Conservation (phyloP, 257 asterid genomes). For the Solanum infundibuliforme region DNA sequence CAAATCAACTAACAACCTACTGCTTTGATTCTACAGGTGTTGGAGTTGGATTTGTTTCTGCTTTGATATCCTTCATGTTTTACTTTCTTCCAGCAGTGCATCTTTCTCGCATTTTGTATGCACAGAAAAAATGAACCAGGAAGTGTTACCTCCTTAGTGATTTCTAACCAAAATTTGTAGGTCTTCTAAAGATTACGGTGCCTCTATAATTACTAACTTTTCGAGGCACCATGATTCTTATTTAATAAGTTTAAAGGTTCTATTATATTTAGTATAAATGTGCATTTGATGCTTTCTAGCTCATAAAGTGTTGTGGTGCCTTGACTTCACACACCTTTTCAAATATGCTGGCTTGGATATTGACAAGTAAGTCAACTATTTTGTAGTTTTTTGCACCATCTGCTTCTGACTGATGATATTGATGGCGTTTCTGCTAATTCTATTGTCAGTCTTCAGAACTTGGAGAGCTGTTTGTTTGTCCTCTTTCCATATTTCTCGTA, state of each 20-base stretch:
- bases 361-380: constrained; percentile 64
- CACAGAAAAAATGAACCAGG: background rate
- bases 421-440: background rate
- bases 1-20: constrained; percentile 6
- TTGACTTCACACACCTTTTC: constrained; percentile 75
- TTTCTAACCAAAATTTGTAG: background rate
- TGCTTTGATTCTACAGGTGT: constrained; percentile 58
- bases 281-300: constrained; percentile 10
- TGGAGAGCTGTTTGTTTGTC: constrained; percentile 98
- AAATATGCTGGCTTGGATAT: constrained; percentile 97
- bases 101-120: background rate
- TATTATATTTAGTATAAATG: background rate
- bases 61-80: constrained; percentile 74
- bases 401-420: background rate
- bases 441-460: constrained; percentile 81
- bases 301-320: constrained; percentile 29
- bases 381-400: background rate
- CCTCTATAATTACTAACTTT: background rate
- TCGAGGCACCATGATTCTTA: background rate
- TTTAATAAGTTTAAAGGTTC: background rate
- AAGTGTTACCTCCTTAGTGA: background rate
- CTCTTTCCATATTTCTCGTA: constrained; percentile 99
- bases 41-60: constrained; percentile 97
- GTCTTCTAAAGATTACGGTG: background rate
- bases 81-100: background rate